Evolutionary conservation across 306 rosid species (phyloP).

Genomic region (Vigna reflexopilosa): DNA sequence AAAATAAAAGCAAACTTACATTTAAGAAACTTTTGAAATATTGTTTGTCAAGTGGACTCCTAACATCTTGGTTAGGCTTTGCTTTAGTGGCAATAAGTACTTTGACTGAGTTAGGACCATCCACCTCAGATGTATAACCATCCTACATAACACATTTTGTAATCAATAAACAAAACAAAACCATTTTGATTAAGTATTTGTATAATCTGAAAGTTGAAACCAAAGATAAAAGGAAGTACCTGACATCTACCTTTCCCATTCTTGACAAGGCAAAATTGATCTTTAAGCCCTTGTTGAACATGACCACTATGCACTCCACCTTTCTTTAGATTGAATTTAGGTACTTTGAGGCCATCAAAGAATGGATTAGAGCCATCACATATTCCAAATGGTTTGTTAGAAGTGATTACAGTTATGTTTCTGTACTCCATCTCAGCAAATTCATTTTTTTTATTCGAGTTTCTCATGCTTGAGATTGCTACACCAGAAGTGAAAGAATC

Average conservation of each 20-base stretch:
- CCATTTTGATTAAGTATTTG: not conserved
- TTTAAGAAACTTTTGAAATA: constrained; percentile 73
- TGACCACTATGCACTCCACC: constrained; percentile 92
- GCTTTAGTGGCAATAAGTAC: constrained; percentile 93
- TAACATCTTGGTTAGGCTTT: constrained; percentile 61
- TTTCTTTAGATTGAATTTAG: constrained; percentile 66
- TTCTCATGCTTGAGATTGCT: constrained; percentile 83
- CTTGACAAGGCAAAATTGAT: constrained; percentile 74
- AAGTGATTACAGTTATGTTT: constrained; percentile 86
- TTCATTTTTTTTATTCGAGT: constrained; percentile 68
- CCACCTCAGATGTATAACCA: constrained; percentile 76
- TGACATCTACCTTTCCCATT: constrained; percentile 81
- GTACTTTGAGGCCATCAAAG: constrained; percentile 68
- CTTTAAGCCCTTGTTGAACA: constrained; percentile 74
- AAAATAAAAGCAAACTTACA: constrained; percentile 50
- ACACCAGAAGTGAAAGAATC: constrained; percentile 86
- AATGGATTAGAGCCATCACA: constrained; percentile 86
- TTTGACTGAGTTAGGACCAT: constrained; percentile 66
- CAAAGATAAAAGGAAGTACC: constrained; percentile 55
- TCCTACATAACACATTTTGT: constrained; percentile 62
- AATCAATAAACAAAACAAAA: constrained; percentile 18
- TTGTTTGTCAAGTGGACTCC: constrained; percentile 71
- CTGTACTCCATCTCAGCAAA: constrained; percentile 85
- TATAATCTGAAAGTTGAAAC: not conserved
- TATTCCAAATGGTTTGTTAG: constrained; percentile 81